These are phyloP conservation scores for Lunularia cruciata DNA, from an alignment of 225 moss, liverwort and hornwort genomes.

Conservation along the genomic window DNA sequence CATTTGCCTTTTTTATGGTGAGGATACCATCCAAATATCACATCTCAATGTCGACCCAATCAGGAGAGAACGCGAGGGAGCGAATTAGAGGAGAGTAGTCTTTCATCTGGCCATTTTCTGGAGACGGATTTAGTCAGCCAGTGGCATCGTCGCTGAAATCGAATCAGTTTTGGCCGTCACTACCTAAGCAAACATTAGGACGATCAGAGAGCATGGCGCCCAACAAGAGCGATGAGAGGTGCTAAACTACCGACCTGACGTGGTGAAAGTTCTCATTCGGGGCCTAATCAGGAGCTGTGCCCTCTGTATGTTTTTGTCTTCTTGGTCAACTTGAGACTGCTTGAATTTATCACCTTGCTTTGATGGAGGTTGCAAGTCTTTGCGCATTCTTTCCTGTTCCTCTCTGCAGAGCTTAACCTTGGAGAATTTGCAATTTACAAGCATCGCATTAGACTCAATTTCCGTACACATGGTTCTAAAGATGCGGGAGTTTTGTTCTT, in stretches of 20 bases:
- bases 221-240: constrained; percentile 92
- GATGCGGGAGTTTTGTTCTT: not conserved
- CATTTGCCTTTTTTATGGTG: constrained; percentile 22
- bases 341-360: constrained; percentile 69
- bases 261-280: constrained; percentile 85
- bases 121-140: constrained; percentile 54
- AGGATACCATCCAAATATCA: constrained; percentile 23
- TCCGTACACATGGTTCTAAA: not conserved
- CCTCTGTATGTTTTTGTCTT: constrained; percentile 72
- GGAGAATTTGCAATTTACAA: constrained; percentile 22
- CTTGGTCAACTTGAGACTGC: constrained; percentile 38
- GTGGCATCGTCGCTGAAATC: constrained; percentile 63
- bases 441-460: not conserved
- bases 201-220: constrained; percentile 82
- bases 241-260: constrained; percentile 87
- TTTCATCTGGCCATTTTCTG: constrained; percentile 30
- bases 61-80: constrained; percentile 36
- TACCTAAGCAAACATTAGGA: constrained; percentile 70
- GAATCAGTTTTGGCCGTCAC: constrained; percentile 47
- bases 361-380: constrained; percentile 60
- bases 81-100: constrained; percentile 39
- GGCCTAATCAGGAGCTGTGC: constrained; percentile 85
- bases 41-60: constrained; percentile 25
- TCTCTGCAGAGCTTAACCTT: constrained; percentile 57
- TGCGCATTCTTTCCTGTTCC: constrained; percentile 20